phyloP scores from a whole-genome alignment of 306 rosid species.

The Fragaria ananassa region DNA sequence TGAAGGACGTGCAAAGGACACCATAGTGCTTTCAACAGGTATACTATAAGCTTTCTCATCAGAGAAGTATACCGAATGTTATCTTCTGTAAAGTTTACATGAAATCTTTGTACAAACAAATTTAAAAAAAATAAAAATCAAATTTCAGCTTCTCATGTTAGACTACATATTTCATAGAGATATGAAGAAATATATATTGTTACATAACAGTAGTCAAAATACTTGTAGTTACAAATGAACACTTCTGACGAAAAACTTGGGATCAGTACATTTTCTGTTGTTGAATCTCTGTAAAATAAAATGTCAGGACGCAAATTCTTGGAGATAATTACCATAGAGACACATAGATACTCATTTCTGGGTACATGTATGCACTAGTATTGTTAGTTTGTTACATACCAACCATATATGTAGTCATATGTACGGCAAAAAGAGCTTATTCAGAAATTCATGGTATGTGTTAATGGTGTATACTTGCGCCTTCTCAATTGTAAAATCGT shows the following conservation, averaged over 20 bases:
- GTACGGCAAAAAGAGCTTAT: neutral
- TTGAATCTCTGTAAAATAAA: neutral
- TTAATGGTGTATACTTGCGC: neutral
- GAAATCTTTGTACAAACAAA: no score
- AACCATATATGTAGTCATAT: neutral
- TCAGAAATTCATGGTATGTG: neutral
- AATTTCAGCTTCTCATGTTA: neutral
- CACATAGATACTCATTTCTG: neutral
- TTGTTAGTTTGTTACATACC: neutral
- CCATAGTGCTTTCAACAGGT: conserved; percentile 94
- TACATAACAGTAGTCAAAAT: neutral
- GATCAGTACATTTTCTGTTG: neutral
- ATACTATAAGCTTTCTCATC: conserved; percentile 12
- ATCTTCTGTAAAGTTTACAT: neutral
- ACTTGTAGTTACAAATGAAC: neutral
- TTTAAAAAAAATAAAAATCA: no score
- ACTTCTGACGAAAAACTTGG: neutral
- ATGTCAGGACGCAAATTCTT: neutral
- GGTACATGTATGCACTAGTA: neutral
- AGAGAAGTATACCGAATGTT: conserved; percentile 5
- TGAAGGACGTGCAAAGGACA: conserved; percentile 94
- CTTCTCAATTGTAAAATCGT: no score
- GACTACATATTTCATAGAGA: neutral
- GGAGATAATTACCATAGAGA: neutral
- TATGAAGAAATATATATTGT: neutral